A percentile compares a stretch with the other conserved stretches of the same genome.
Evolutionary conservation across 2,329 filamentous ascomycete species (phyloP).

Genomic region (Talaromyces verruculosus): DNA sequence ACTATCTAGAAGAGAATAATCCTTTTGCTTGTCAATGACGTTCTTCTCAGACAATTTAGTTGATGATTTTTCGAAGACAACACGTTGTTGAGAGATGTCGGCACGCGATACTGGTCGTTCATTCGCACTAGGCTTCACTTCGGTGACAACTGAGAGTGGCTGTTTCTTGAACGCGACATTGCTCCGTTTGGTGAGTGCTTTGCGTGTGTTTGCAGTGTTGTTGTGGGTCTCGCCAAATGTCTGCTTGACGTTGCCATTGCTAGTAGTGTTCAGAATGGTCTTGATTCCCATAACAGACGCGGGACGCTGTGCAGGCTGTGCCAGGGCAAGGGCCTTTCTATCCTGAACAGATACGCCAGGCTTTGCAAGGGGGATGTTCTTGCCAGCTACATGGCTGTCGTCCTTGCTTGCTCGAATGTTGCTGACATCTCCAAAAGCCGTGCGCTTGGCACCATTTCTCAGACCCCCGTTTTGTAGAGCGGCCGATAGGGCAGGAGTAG

Average conservation of each 20-base stretch:
- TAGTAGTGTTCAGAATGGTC: conserved; percentile 38
- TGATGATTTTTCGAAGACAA: not conserved
- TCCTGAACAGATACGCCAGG: conserved; percentile 30
- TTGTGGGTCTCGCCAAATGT: conserved; percentile 28
- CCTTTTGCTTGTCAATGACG: not conserved
- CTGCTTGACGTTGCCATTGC: conserved; percentile 36
- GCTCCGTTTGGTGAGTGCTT: conserved; percentile 53
- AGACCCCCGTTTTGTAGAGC: conserved; percentile 55
- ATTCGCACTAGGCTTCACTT: conserved; percentile 31
- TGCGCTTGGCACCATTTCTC: conserved; percentile 70
- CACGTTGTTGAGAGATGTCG: not conserved
- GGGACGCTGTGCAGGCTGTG: conserved; percentile 64
- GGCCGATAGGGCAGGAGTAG: conserved; percentile 62
- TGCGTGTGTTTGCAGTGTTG: conserved; percentile 45
- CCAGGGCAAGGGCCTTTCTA: conserved; percentile 49
- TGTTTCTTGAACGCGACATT: conserved; percentile 58
- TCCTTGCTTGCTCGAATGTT: conserved; percentile 61
- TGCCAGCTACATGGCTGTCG: conserved; percentile 54
- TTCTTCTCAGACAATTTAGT: not conserved
- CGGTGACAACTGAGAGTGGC: conserved; percentile 35
- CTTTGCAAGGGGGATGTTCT: conserved; percentile 44
- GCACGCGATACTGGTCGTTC: conserved; percentile 30
- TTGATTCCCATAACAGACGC: conserved; percentile 44
- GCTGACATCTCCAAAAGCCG: conserved; percentile 79
- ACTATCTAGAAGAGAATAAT: not conserved